phyloP scores from a whole-genome alignment of 164 flowering plant genomes.

The Piper betle region DNA sequence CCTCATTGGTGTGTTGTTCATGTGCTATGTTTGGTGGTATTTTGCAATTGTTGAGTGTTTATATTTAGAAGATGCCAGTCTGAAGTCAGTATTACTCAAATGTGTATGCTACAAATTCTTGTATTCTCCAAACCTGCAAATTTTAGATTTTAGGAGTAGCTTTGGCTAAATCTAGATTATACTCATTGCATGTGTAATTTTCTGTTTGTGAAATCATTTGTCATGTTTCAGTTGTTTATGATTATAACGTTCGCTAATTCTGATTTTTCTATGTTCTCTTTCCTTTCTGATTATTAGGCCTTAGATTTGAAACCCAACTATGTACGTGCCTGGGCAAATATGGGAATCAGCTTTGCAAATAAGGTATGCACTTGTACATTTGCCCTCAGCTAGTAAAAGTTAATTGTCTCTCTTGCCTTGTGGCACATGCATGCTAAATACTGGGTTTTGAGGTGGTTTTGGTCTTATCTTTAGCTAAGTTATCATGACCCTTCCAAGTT shows the following conservation, averaged over 20 bases:
- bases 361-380: conserved; percentile 34
- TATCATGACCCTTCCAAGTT: not conserved
- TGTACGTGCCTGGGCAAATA: conserved; percentile 99
- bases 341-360: conserved; percentile 96
- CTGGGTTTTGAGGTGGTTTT: not conserved
- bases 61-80: not conserved
- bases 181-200: not conserved
- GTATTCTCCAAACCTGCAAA: not conserved
- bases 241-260: not conserved
- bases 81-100: no score
- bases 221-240: not conserved
- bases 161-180: not conserved
- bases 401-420: not conserved
- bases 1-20: no score
- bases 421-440: not conserved
- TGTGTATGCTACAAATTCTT: no score
- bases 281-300: conserved; percentile 40
- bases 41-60: not conserved
- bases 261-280: conserved; percentile 7
- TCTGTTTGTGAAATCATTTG: not conserved
- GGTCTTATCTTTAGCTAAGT: not conserved
- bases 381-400: not conserved
- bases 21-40: no score
- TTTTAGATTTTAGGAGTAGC: not conserved
- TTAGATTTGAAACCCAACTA: conserved; percentile 95